Base-by-base conservation (phyloP, 2,329 filamentous ascomycete genomes). In the Penicillium sp. region DNA sequence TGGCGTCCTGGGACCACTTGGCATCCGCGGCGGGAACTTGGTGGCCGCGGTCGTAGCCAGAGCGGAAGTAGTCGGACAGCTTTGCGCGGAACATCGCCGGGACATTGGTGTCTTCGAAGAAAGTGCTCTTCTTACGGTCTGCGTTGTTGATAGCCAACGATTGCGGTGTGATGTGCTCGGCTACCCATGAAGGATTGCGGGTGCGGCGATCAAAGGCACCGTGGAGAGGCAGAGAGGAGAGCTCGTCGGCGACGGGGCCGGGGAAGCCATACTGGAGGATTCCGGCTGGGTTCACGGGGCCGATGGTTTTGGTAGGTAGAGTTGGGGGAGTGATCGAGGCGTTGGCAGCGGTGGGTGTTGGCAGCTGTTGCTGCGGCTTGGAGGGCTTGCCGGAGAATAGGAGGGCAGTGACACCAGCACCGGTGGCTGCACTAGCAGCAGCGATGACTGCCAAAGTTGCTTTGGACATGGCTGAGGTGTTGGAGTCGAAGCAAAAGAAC, bases 21-120 rank as follows among this genome's bases (percentile, higher is more conserved):
- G 90, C 91, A 76, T 99, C 94, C 39, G 94, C 94, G 5, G 94
- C 94, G 9, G 94, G 94, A 9, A 97, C 93, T 77, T 99, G 94
- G 77, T 99, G 94, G 57, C 94, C 94, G 36, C 94, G 86, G 75
- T 99, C 94, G 74, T 95, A 99, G 67, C 94, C 94, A 38, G 88
- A 92, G 63, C 93, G 90, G 80, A 88, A 92, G 80, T 99, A 99
- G 80, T 99, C 94, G 74, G 91, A 89, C 54, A 99, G 82, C 73
- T 88, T 89, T 55, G 90, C 94, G 60, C 92, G 89, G 81, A 97
- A 99, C 76, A 89, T 87, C 49, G 88, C 82, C 0, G 94, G 94
- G 51, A 99, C 88, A 22, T 76, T 75, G 3, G 81, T 73, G 75
- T 99, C 94, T 76, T 99, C 93, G 62, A 86, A 75, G 74, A 99